Evolutionary conservation across 2,329 filamentous ascomycete genomes (phyloP).

Genomic region (Epichloe aotearoae): DNA sequence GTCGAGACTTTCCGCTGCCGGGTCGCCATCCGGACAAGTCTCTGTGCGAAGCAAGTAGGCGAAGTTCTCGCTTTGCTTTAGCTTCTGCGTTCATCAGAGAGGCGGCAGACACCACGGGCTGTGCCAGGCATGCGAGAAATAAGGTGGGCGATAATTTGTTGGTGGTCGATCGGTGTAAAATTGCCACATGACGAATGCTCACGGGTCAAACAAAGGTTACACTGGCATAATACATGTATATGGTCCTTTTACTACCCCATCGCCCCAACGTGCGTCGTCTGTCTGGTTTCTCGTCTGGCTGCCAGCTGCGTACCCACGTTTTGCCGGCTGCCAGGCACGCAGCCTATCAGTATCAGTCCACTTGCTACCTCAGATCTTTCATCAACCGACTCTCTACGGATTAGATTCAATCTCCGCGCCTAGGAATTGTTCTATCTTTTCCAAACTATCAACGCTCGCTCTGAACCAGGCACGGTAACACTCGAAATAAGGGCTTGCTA

Average conservation of each 20-base stretch:
- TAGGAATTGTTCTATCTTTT: background rate
- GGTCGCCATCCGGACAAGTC: no score
- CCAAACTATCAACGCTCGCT: background rate
- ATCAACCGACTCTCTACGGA: background rate
- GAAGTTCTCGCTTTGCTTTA: no score
- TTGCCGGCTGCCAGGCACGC: background rate
- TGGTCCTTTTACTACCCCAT: background rate
- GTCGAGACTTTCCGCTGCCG: no score
- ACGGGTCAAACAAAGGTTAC: background rate
- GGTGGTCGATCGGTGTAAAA: background rate
- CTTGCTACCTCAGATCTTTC: background rate
- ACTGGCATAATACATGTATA: background rate
- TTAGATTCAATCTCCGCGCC: background rate
- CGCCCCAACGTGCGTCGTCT: no score
- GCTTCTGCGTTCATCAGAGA: no score
- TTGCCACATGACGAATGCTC: background rate
- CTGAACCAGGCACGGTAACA: no score
- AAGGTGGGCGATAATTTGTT: background rate
- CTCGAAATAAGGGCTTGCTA: no score
- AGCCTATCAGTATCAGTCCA: background rate
- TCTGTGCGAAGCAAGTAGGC: no score
- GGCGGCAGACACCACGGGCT: background rate
- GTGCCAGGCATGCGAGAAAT: background rate
- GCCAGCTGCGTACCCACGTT: no score
- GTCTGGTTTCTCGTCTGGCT: no score